A percentile compares a stretch with the other conserved stretches of the same genome.
These are phyloP conservation scores for Debaryomyces prosopidis DNA, from an alignment of 805 yeast genomes.

Conservation along the genomic window DNA sequence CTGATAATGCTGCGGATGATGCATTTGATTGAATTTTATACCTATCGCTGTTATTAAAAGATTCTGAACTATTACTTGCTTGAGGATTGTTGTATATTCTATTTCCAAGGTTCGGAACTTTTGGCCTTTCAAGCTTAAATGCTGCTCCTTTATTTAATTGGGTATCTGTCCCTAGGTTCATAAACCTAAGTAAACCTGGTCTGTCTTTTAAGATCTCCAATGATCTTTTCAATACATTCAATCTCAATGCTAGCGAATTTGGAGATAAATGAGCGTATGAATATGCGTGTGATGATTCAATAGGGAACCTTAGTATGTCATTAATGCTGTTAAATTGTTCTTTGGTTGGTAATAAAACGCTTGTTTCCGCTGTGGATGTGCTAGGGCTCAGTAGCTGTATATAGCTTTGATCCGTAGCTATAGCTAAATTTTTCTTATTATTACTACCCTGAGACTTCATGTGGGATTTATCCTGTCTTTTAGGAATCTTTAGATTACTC, in stretches of 20 bases:
- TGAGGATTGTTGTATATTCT: slow-evolving; percentile 3
- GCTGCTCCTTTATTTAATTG: neutral
- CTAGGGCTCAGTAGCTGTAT: neutral
- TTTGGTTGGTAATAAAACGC: neutral
- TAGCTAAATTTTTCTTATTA: neutral
- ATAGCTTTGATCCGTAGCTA: neutral
- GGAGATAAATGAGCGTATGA: slow-evolving; percentile 84
- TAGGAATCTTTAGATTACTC: neutral
- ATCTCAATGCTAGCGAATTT: slow-evolving; percentile 71
- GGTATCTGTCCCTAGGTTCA: slow-evolving; percentile 8
- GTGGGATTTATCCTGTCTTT: neutral
- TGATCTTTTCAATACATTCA: slow-evolving; percentile 74
- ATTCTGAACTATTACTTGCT: slow-evolving; percentile 19
- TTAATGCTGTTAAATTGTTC: slow-evolving; percentile 6
- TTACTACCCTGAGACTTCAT: neutral
- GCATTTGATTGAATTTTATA: slow-evolving; percentile 41
- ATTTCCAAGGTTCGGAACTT: neutral
- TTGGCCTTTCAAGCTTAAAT: neutral
- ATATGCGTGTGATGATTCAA: slow-evolving; percentile 80
- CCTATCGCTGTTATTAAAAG: slow-evolving; percentile 11
- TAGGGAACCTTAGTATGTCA: slow-evolving; percentile 64
- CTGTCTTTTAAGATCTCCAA: slow-evolving; percentile 69
- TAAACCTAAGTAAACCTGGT: slow-evolving; percentile 47
- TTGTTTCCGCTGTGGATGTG: neutral
- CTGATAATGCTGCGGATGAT: slow-evolving; percentile 49